Base-by-base conservation (phyloP, 805 yeast genomes). In the Candida sanyiensis region DNA sequence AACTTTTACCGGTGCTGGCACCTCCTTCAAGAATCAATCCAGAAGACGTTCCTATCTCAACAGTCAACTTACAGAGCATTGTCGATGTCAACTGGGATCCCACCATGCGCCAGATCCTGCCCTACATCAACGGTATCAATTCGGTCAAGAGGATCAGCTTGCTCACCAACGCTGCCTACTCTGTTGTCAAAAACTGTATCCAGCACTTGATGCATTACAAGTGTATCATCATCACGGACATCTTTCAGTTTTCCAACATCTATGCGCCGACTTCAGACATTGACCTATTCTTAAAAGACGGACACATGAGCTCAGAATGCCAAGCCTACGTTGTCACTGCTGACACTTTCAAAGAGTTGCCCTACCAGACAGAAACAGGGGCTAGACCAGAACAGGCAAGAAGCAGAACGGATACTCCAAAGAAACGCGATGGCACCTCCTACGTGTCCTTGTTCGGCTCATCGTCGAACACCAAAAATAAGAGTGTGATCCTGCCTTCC, bases 61-160 rank as follows among this genome's bases (percentile, higher is more conserved):
- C 90, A 0, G 95, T 93, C 1, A 77, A 79, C 37, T 63, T 93
- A 24, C 71, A 72, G 21, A 64, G 73, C 27, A 67, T 93, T 45
- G 80, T 86, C 30, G 98, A 93, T 59, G 82, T 84, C 7, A 82
- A 84, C 51, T 93, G 98, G 97, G 98, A 93, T 59, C 97, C 97
- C 2, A 90, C 97, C 2, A 83, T 93, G 93, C 67, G 87, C 33
- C 81, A 83, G 49, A 84, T 93, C 18, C 62, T 86, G 9, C 96
- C 96, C 0, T 83, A 69, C 48, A 86, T 93, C 35, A 77, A 93
- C 52, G 98, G 99, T 2, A 69, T 88, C 35, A 90, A 90, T 57
- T 84, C 93, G 6, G 77, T 93, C 15, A 69, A 77, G 26, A 71
- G 73, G 39, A 90, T 94, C 27, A 76, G 95, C 15, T 75, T 77